These are phyloP conservation scores for Spencermartinsiella europaea DNA, from an alignment of 805 yeast genomes.

Conservation along the genomic window DNA sequence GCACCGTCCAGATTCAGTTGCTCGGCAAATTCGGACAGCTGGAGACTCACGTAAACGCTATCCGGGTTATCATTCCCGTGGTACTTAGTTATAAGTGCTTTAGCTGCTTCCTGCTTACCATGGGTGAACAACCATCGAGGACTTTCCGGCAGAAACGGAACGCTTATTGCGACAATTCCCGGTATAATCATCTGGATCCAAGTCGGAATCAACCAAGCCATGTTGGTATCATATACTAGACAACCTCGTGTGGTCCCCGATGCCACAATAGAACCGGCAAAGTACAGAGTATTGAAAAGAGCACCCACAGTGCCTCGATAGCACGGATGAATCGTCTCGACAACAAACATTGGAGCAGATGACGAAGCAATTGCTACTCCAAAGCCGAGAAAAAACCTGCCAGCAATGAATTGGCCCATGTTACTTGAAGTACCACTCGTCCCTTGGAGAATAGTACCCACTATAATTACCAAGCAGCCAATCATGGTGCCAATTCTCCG, in stretches of 20 bases:
- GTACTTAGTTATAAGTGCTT: conserved; percentile 12
- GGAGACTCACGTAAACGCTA: conserved; percentile 12
- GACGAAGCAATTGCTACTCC: conserved; percentile 7
- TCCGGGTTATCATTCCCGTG: conserved; percentile 19
- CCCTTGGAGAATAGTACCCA: conserved; percentile 10
- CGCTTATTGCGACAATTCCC: conserved; percentile 29
- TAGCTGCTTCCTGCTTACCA: conserved; percentile 17
- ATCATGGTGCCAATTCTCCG: conserved; percentile 12
- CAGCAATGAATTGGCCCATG: conserved; percentile 12
- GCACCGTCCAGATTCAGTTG: conserved; percentile 17
- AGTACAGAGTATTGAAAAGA: conserved; percentile 2
- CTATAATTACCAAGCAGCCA: conserved; percentile 9
- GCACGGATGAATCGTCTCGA: conserved; percentile 11
- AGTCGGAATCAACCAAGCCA: conserved; percentile 3
- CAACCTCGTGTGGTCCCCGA: not conserved
- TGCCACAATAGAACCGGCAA: conserved; percentile 31
- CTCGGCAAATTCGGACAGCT: conserved; percentile 17
- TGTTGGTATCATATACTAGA: not conserved
- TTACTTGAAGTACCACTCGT: conserved; percentile 1
- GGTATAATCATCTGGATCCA: conserved; percentile 9
- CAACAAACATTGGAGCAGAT: conserved; percentile 11
- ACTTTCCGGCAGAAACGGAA: conserved; percentile 24
- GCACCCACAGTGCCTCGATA: conserved; percentile 8
- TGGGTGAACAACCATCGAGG: conserved; percentile 22
- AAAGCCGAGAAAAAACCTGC: conserved; percentile 11